These are phyloP conservation scores for Malassezia cuniculi DNA, from an alignment of 1,284 basidiomycete species.

Conservation along the genomic window DNA sequence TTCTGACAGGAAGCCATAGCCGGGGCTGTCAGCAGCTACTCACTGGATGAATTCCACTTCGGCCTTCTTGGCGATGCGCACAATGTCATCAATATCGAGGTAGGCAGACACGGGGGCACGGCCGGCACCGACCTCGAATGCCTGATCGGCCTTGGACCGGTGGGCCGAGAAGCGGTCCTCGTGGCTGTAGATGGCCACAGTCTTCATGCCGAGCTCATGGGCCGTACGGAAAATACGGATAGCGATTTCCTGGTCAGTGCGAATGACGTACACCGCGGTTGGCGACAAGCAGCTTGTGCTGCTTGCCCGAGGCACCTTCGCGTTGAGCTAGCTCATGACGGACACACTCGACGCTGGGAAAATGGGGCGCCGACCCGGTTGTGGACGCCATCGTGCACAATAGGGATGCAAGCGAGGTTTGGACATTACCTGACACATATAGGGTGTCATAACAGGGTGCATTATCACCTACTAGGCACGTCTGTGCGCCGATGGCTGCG, in stretches of 20 bases:
- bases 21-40: too few relatives aligned
- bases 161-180: slow-evolving; percentile 95
- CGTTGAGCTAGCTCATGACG: slow-evolving; percentile 20
- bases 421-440: too few relatives aligned
- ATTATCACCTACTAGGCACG: too few relatives aligned
- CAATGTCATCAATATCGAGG: slow-evolving; percentile 92
- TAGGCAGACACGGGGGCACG: slow-evolving; percentile 91
- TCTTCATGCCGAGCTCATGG: slow-evolving; percentile 97
- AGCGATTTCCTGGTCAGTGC: slow-evolving; percentile 70
- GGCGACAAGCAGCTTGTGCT: slow-evolving; percentile 42
- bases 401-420: too few relatives aligned
- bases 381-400: not conserved
- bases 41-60: slow-evolving; percentile 99
- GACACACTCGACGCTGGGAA: slow-evolving; percentile 37
- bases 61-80: slow-evolving; percentile 58
- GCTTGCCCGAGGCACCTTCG: slow-evolving; percentile 15
- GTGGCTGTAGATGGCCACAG: slow-evolving; percentile 92
- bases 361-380: not conserved
- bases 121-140: slow-evolving; percentile 92
- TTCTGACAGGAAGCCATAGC: slow-evolving; percentile 91
- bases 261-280: slow-evolving; percentile 35
- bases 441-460: not conserved
- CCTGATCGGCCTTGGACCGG: slow-evolving; percentile 97
- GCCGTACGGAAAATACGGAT: slow-evolving; percentile 97
- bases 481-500: too few relatives aligned